A percentile compares a stretch with the other conserved stretches of the same genome.
phyloP scores from a whole-genome alignment of 1,284 basidiomycete genomes.

The Trametes pubescens region DNA sequence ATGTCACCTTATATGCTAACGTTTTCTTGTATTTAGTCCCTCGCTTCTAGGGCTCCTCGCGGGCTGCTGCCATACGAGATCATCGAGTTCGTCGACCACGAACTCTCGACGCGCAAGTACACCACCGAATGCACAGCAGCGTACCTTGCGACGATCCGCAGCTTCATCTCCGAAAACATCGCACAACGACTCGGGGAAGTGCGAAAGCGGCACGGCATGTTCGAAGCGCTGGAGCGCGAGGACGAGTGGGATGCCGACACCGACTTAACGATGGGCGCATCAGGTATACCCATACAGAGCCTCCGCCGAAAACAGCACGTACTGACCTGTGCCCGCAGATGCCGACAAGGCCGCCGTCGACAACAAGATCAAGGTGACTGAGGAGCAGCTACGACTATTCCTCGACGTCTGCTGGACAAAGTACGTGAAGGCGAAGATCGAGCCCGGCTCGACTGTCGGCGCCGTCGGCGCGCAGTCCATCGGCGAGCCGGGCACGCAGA shows the following conservation, averaged over 20 bases:
- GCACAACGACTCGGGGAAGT: constrained; percentile 74
- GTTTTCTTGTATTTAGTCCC: constrained; percentile 55
- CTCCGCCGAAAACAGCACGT: neutral
- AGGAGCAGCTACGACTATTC: constrained; percentile 82
- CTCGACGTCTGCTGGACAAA: constrained; percentile 90
- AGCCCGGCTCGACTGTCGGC: constrained; percentile 97
- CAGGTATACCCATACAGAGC: constrained; percentile 53
- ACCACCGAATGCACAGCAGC: constrained; percentile 76
- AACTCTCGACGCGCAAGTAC: constrained; percentile 69
- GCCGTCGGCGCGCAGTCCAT: constrained; percentile 99
- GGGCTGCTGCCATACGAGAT: constrained; percentile 92
- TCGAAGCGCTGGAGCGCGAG: constrained; percentile 79
- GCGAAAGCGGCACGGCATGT: constrained; percentile 85
- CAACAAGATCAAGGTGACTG: constrained; percentile 92
- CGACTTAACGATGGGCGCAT: constrained; percentile 80
- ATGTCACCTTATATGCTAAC: neutral
- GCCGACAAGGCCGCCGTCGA: constrained; percentile 79
- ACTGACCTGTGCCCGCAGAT: constrained; percentile 44
- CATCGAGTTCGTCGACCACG: constrained; percentile 73
- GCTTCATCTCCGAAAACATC: constrained; percentile 78
- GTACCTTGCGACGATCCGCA: constrained; percentile 80
- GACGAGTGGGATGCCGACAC: constrained; percentile 84
- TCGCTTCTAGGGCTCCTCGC: constrained; percentile 63
- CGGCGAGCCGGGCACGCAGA: constrained; percentile 99
- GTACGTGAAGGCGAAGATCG: constrained; percentile 94